Evolutionary conservation across 192 early-diverging fungal species (phyloP), one percentile per base, ranked within the genome.

Genomic region (Lobulomyces angularis): DNA sequence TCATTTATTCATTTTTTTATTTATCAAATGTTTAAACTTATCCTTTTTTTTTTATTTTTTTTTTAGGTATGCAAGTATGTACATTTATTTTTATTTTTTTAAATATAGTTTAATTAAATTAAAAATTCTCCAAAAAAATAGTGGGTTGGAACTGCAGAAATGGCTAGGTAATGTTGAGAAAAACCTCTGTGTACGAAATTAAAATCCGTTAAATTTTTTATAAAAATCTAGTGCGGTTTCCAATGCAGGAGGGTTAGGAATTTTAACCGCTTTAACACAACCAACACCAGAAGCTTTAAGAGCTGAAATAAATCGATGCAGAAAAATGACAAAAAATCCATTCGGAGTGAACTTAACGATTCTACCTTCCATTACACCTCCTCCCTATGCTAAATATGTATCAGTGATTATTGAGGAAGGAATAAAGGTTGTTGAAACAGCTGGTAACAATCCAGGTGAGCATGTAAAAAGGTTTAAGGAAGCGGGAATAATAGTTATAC

Each of bases 301-400:
- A 42, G 53, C 53, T 17, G 83, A 84, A 53, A 84, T 86, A 50
- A 62, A 52, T 20, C 69, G 83, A 20, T 81, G 78, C 66, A 55
- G 80, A 24, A 68, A 48, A 33, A 73, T 86, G 77, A 86, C 83
- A 27, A 59, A 46, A 48, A 82, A 82, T 46, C 83, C 83, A 3
- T 86, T 86, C 39, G 83, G 81, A 37, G 83, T 86, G 53, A 86
- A 86, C 59, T 43, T 86, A 37, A 86, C 83, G 25, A 63, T 86
- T 45, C 48, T 86, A 46, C 83, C 83, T 26, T 65, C 81, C n/a
- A 83, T 86, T 48, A 75, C 56, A 20, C 83, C 83, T 41, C 83
- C 83, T 21, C 83, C 83, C 25, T 86, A 86, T 55, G 74, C 55
- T 14, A 73, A 81, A 34, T 83, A 83, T 45, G 62, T 66, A 16